A percentile compares a stretch with the other conserved stretches of the same genome.
Conservation (phyloP, 2,329 filamentous ascomycete genomes). For the Podosphaera fusca region DNA sequence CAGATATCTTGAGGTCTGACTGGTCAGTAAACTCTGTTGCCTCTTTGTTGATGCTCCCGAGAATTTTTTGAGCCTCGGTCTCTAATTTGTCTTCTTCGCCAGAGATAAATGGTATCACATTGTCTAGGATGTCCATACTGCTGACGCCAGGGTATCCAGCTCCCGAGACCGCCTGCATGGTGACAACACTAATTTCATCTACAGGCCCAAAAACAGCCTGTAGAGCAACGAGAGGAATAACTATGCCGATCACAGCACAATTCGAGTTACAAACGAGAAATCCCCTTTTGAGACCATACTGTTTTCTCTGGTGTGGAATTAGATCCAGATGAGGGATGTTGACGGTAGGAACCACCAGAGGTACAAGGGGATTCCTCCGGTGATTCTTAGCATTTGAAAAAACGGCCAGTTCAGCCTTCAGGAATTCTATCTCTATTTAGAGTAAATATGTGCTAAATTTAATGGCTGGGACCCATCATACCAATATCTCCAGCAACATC, state of each 20-base stretch:
- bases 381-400: conserved; percentile 99
- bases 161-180: conserved; percentile 83
- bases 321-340: conserved; percentile 73
- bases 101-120: conserved; percentile 79
- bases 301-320: conserved; percentile 66
- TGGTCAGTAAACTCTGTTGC: conserved; percentile 59
- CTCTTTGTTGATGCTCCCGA: conserved; percentile 50
- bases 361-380: conserved; percentile 70
- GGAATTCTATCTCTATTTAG: conserved; percentile 59
- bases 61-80: conserved; percentile 84
- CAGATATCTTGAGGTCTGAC: conserved; percentile 49
- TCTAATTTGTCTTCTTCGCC: conserved; percentile 95
- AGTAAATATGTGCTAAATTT: background rate
- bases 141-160: conserved; percentile 78
- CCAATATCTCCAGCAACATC: conserved; percentile 83
- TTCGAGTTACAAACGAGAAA: conserved; percentile 97
- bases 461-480: conserved; percentile 18
- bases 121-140: conserved; percentile 90
- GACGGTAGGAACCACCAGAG: conserved; percentile 84
- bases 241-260: conserved; percentile 88
- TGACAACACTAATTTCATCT: conserved; percentile 55
- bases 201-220: conserved; percentile 71
- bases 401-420: conserved; percentile 67
- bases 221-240: conserved; percentile 82
- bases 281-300: conserved; percentile 52